Evolutionary conservation across 139 green algal species (phyloP).

Genomic region (Coccomyxa sp.): DNA sequence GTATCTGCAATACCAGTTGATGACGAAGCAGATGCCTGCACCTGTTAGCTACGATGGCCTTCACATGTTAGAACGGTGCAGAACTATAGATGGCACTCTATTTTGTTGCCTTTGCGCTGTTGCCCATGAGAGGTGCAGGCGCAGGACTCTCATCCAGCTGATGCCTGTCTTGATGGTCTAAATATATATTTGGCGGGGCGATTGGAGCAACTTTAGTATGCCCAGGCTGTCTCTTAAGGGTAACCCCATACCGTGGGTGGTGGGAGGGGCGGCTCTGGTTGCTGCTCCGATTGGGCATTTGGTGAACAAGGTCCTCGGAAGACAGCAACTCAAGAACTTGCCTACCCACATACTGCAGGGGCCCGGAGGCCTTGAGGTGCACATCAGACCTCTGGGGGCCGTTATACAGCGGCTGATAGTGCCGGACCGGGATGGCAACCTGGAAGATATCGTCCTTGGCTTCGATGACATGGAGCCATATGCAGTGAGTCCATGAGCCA

Average conservation of each 20-base stretch:
- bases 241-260: not conserved
- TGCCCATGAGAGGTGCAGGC: no score
- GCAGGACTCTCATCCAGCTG: no score
- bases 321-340: not conserved
- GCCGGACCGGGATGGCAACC: constrained; percentile 37
- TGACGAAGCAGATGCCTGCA: no score
- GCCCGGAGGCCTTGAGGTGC: constrained; percentile 38
- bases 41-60: no score
- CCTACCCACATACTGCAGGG: not conserved
- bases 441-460: constrained; percentile 69
- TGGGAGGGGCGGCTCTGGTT: not conserved
- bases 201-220: no score
- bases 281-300: not conserved
- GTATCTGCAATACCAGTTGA: no score
- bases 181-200: no score
- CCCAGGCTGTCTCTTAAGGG: no score
- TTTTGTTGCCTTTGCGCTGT: no score
- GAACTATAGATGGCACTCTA: no score
- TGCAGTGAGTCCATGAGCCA: constrained; percentile 14
- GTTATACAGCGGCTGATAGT: constrained; percentile 60
- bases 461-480: constrained; percentile 60
- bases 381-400: constrained; percentile 54
- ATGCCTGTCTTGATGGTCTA: no score
- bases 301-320: not conserved
- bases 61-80: no score